Evolutionary conservation across 129 eudicot genomes (phyloP), one percentile per base, ranked within the genome.

Genomic region (Flaveria ramosissima): DNA sequence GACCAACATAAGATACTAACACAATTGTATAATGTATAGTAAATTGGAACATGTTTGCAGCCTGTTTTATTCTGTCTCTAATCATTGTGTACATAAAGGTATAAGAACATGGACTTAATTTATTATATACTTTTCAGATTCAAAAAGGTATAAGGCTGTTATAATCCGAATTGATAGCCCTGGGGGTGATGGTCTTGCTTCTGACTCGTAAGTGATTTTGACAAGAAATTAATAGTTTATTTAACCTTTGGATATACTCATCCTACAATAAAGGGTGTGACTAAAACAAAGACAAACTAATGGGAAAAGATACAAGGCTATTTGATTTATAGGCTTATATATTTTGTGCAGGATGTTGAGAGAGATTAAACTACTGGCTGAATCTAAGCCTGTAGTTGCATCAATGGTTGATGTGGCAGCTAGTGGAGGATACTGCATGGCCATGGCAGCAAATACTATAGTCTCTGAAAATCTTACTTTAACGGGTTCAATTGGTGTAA

Each of bases 371-470:
- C 88, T 88, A 32, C 81, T 92, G 59, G 91, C 93, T 47, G 89
- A 83, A 64, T 69, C 84, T 43, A 87, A 78, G 76, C 97, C 97
- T 70, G 96, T 92, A 16, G 45, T 92, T 67, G 96, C 97, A 71
- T 92, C 96, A 24, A 89, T 92, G 96, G 86, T 77, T 74, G 97
- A 92, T 72, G 83, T 92, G 19, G 97, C 96, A 47, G 93, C 97
- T 73, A 92, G 96, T 65, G 96, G 97, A 76, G 96, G 97, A 82
- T 92, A 89, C 62, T 89, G 83, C 83, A 92, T 92, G 97, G 96
- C 97, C 26, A 92, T 92, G 97, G 97, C 91, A 51, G 88, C 97
- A 24, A 79, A 80, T 9, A 12, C 89, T 27, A 89, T 89, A 63
- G 97, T 92, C 56, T 87, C 97, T 0, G 97, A 89, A 77, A 83